Base-by-base conservation (phyloP, 129 eudicot species). In the Flaveria ramosissima region DNA sequence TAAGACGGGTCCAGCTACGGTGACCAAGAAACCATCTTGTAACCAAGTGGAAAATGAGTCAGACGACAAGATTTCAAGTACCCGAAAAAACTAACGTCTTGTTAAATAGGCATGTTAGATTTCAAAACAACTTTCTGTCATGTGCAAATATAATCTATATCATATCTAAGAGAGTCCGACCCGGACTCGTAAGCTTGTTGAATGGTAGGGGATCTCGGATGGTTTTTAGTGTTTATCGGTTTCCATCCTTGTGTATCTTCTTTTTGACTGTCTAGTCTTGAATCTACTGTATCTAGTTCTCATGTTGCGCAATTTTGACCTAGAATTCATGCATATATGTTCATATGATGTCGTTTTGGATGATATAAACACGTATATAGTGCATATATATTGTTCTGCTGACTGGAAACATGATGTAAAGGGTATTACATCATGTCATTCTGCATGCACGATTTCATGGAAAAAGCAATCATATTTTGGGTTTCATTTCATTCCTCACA, bases 231-330 rank as follows among this genome's bases (percentile, higher is more conserved):
- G 56, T 53, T 68, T 16, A 56, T 79, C 72, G 78, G 83, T 41
- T 72, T 50, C 77, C 73, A 79, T 71, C 74, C 45, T 73, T 72
- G 52, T 51, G 78, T 79, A 72, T 65, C 78, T 27, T 66, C 42
- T 43, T 53, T 55, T 43, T 27, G 48, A 53, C 26, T n/a, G 2
- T 80, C 50, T 68, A 14, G 47, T 73, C 72, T 48, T 71, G 53
- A 55, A 55, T 69, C 76, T 57, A 39, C 16, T 77, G 78, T 75
- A 61, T 45, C 27, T 75, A 69, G 26, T 61, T 70, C 60, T 80
- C 60, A 72, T 72, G 83, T 74, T 73, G 83, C 79, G 79, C 79
- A 73, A 67, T 80, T 80, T 80, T 80, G 79, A 80, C 83, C 79
- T 66, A 66, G 62, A 80, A 59, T 73, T 73, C 79, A 41, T 65